A percentile compares a stretch with the other conserved stretches of the same genome.
Conservation (phyloP, 345 rosid genomes). For the Kandelia obovata region DNA sequence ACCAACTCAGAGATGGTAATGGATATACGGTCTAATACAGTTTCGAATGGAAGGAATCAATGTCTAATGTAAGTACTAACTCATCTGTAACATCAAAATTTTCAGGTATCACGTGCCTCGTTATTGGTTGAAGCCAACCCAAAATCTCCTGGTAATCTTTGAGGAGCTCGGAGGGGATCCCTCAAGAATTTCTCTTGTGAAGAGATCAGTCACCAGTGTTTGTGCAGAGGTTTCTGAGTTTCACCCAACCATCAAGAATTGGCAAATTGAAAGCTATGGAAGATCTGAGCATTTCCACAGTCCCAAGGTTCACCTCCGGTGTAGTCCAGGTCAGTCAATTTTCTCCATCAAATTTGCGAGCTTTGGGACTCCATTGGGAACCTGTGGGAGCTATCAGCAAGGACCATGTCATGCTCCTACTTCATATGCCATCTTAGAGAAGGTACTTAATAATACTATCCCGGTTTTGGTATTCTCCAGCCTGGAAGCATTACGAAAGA, state of each 20-base stretch:
- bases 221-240: constrained; percentile 89
- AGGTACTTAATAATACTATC: constrained; percentile 40
- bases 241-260: constrained; percentile 90
- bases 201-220: constrained; percentile 67
- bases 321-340: constrained; percentile 76
- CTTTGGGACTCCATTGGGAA: constrained; percentile 97
- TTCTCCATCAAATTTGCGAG: constrained; percentile 90
- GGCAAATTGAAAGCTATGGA: constrained; percentile 98
- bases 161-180: constrained; percentile 93
- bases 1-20: constrained; percentile 85
- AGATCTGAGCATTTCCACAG: constrained; percentile 74
- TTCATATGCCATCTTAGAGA: constrained; percentile 69
- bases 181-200: constrained; percentile 58
- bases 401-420: constrained; percentile 87
- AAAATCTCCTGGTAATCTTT: constrained; percentile 67
- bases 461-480: background rate
- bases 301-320: constrained; percentile 84
- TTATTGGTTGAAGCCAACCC: constrained; percentile 73
- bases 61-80: background rate
- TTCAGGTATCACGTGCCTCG: constrained; percentile 82
- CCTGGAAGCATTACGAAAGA: background rate
- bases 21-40: background rate
- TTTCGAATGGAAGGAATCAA: background rate
- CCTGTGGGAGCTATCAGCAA: constrained; percentile 91
- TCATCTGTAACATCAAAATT: constrained; percentile 16